Evolutionary conservation across 164 flowering plant genomes (phyloP).

Genomic region (Nelumbo lutea): DNA sequence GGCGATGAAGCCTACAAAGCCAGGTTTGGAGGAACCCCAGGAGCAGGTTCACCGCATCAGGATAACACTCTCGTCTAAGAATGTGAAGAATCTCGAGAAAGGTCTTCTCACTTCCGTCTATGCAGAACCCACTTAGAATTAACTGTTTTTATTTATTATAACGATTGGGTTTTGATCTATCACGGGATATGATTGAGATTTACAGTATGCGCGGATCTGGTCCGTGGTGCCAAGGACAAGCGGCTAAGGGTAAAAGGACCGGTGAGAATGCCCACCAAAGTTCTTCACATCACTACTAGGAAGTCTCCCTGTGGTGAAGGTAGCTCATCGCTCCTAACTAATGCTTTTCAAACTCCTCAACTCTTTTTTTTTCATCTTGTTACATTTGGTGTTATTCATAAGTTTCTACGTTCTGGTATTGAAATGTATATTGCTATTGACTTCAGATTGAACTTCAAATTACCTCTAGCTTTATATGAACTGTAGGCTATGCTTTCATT

Average conservation of each 20-base stretch:
- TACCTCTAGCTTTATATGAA: no score
- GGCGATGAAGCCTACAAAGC: constrained; percentile 60
- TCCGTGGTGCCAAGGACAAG: constrained; percentile 94
- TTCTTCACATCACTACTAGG: constrained; percentile 82
- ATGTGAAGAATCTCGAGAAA: constrained; percentile 79
- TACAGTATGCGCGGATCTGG: constrained; percentile 73
- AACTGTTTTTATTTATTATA: not conserved
- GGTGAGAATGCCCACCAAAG: constrained; percentile 93
- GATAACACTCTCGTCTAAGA: constrained; percentile 76
- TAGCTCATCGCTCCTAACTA: constrained; percentile 12
- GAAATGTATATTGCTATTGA: no score
- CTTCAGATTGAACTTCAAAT: no score
- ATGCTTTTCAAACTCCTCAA: not conserved
- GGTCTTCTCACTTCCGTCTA: constrained; percentile 18
- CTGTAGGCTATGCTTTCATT: no score
- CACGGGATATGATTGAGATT: not conserved
- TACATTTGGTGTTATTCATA: not conserved
- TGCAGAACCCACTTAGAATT: not conserved
- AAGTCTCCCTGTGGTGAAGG: constrained; percentile 99
- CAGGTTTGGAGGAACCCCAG: constrained; percentile 58
- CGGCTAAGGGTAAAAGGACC: constrained; percentile 85
- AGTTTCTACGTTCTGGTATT: no score
- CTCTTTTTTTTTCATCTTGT: not conserved
- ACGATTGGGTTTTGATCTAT: not conserved
- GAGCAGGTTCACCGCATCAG: constrained; percentile 63